A percentile compares a stretch with the other conserved stretches of the same genome.
Conservation (phyloP, 306 rosid genomes). For the Lathyrus tuberosus region DNA sequence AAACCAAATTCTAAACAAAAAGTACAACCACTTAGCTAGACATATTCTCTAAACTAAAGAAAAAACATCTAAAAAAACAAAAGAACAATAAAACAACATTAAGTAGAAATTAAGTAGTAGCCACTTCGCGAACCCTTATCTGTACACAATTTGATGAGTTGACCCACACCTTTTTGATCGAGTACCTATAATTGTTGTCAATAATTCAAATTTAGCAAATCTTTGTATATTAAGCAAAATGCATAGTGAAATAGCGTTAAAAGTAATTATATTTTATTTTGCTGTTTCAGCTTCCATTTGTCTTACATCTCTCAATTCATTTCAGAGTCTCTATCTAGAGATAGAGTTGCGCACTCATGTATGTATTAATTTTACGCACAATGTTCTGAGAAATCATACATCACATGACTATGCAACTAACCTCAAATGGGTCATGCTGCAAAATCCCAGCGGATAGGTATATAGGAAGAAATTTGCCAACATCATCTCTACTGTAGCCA, state of each 20-base stretch:
- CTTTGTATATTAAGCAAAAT: neutral
- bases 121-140: constrained; percentile 94
- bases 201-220: constrained; percentile 19
- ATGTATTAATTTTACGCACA: neutral
- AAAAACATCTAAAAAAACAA: too few relatives aligned
- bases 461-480: constrained; percentile 83
- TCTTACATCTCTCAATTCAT: constrained; percentile 46
- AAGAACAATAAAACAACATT: too few relatives aligned
- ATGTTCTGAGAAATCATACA: neutral
- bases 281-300: constrained; percentile 40
- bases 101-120: too few relatives aligned
- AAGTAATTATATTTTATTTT: constrained; percentile 67
- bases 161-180: constrained; percentile 96
- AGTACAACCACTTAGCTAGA: too few relatives aligned
- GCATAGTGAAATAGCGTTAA: constrained; percentile 57
- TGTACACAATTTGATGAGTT: constrained; percentile 81
- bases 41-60: too few relatives aligned
- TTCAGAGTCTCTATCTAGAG: neutral
- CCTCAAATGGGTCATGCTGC: constrained; percentile 95
- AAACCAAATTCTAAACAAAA: too few relatives aligned
- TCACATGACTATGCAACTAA: constrained; percentile 28
- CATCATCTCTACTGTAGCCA: constrained; percentile 97
- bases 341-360: neutral
- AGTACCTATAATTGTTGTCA: constrained; percentile 66
- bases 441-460: constrained; percentile 75